Percentiles rank a stretch among this genome's conserved stretches.
These are phyloP conservation scores for Solanum okadae DNA, from an alignment of 257 asterid species.

Conservation along the genomic window DNA sequence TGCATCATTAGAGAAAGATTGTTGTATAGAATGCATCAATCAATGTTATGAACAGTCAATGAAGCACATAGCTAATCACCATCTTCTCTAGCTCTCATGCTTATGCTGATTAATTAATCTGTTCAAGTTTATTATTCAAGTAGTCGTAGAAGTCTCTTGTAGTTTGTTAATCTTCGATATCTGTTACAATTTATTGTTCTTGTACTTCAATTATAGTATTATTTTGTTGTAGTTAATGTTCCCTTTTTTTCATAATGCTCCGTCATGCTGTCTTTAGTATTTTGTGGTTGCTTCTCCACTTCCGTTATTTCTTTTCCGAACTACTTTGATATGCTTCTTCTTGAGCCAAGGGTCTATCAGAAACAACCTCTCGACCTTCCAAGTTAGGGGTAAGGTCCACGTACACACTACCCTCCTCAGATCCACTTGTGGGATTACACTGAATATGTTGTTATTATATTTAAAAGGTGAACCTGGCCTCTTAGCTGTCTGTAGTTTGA, in stretches of 20 bases:
- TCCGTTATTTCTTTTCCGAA: neutral
- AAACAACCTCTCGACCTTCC: neutral
- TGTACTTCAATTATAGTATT: neutral
- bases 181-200: neutral
- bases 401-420: neutral
- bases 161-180: neutral
- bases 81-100: neutral
- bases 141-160: neutral
- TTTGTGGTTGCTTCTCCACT: neutral
- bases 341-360: neutral
- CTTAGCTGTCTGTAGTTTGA: neutral
- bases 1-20: neutral
- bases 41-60: neutral
- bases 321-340: neutral
- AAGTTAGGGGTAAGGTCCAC: neutral
- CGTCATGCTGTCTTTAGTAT: neutral
- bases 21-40: neutral
- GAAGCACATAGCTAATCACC: neutral
- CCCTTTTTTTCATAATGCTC: neutral
- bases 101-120: neutral
- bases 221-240: neutral
- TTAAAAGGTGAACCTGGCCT: neutral
- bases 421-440: neutral
- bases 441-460: neutral
- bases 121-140: neutral